A percentile compares a stretch with the other conserved stretches of the same genome.
Evolutionary conservation across 2,329 filamentous ascomycete species (phyloP).

Genomic region (Lasiodiplodia sp.): DNA sequence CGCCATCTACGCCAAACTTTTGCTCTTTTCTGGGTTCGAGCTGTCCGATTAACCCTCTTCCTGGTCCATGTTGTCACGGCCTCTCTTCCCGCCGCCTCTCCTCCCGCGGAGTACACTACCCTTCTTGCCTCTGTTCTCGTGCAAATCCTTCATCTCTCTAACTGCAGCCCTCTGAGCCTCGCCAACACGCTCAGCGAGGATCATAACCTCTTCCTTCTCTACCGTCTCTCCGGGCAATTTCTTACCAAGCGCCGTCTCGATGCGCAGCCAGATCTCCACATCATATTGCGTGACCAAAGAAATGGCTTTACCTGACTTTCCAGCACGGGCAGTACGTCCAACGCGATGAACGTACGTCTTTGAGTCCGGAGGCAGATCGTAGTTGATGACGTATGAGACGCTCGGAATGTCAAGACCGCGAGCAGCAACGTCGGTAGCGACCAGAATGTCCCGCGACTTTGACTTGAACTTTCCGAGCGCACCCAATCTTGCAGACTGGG

Average conservation of each 20-base stretch:
- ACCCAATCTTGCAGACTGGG: conserved; percentile 83
- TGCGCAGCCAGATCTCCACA: conserved; percentile 78
- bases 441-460: conserved; percentile 81
- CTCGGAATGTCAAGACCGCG: conserved; percentile 91
- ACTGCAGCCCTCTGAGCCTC: conserved; percentile 84
- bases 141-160: conserved; percentile 80
- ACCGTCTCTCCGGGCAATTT: conserved; percentile 74
- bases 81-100: conserved; percentile 59
- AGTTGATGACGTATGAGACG: conserved; percentile 89
- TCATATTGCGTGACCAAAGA: conserved; percentile 89
- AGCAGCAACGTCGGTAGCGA: conserved; percentile 93
- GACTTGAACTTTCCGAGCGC: conserved; percentile 90
- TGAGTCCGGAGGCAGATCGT: conserved; percentile 81
- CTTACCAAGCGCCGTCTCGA: conserved; percentile 82
- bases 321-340: conserved; percentile 85
- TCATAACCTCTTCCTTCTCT: conserved; percentile 84
- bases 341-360: conserved; percentile 94
- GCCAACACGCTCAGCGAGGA: conserved; percentile 77
- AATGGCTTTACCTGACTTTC: conserved; percentile 82
- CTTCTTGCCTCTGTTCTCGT: conserved; percentile 68
- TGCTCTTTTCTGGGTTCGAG: not conserved
- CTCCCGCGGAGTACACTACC: conserved; percentile 59
- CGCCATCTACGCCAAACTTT: conserved; percentile 14
- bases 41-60: conserved; percentile 70
- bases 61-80: conserved; percentile 73